Base-by-base conservation (phyloP, 179 eudicot genomes). In the Nepenthes alata region DNA sequence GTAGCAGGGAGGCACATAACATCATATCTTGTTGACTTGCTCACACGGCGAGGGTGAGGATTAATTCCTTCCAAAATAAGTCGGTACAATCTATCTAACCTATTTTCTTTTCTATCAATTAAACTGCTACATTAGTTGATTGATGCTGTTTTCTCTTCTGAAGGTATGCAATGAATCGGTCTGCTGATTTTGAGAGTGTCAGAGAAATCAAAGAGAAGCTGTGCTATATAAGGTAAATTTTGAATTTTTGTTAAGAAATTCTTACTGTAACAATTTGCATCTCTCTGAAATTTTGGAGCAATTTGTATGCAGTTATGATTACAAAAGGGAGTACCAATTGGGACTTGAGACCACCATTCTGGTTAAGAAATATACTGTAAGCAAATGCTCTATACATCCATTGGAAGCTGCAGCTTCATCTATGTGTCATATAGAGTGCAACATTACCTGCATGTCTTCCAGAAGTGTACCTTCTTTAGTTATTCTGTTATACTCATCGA, bases 261-360 rank as follows among this genome's bases (percentile, higher is more conserved):
- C 16, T 4, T 50, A 25, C 1, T 38, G 41, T 6, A 47, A 14
- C 6, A 51, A n/a, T 44, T n/a, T 64, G 36, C 34, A 45, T 41
- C 44, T 63, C 55, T 51, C 11, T 39, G 25, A 54, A 44, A 62
- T 66, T 59, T 72, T 35, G 59, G 67, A 51, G 44, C 45, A 35
- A 48, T 58, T 48, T 58, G 11, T 67, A 55, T 77, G 83, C 97
- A 93, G 98, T 79, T 83, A 89, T 68, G 98, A 93, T 80, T 89
- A 93, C 78, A 93, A 87, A 77, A 79, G 98, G 70, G 98, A 93
- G 62, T 89, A 93, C 74, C 96, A 93, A 54, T 71, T 93, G 83
- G 98, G 98, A 63, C 96, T 93, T 70, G 98, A 93, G 76, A 89
- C 98, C 76, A 93, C 98, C 68, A 89, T 93, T 70, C 81, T 93